Evolutionary conservation across 495 filamentous ascomycete species (phyloP).

Genomic region (Aspergillus baeticus): DNA sequence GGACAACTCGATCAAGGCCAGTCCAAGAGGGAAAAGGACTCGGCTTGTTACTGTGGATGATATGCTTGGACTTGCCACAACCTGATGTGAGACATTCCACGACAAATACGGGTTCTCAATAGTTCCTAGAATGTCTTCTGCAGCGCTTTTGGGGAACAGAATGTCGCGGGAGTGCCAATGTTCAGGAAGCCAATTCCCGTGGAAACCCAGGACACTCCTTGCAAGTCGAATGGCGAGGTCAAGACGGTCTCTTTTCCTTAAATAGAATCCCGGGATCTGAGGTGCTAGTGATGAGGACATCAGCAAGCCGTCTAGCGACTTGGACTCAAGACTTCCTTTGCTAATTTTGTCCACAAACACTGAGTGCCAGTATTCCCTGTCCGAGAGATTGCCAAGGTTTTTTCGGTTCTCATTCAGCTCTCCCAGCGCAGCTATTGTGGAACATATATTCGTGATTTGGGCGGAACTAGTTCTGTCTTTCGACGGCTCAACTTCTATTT

Average conservation of each 20-base stretch:
- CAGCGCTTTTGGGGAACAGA: slow-evolving; percentile 10
- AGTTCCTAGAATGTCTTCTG: not conserved
- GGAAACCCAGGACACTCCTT: slow-evolving; percentile 33
- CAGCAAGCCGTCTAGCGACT: not conserved
- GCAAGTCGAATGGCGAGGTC: slow-evolving; percentile 30
- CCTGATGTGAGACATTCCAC: not conserved
- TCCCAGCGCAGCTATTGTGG: not conserved
- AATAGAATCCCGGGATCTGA: not conserved
- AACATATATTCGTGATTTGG: not conserved
- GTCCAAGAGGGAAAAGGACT: slow-evolving; percentile 28
- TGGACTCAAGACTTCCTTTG: not conserved
- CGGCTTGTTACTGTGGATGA: slow-evolving; percentile 18
- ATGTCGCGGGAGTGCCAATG: slow-evolving; percentile 30
- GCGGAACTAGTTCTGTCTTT: not conserved
- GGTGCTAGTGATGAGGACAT: not conserved
- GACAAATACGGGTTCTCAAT: not conserved
- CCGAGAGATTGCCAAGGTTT: not conserved
- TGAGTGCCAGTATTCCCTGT: not conserved
- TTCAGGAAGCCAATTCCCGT: slow-evolving; percentile 30
- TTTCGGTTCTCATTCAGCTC: not conserved
- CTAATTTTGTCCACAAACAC: not conserved
- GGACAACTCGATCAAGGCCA: slow-evolving; percentile 35
- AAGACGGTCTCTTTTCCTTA: slow-evolving; percentile 22
- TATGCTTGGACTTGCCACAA: not conserved
- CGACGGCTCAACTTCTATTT: not conserved